Conservation (phyloP, 2,329 filamentous ascomycete species). For the Colletotrichum sp. region DNA sequence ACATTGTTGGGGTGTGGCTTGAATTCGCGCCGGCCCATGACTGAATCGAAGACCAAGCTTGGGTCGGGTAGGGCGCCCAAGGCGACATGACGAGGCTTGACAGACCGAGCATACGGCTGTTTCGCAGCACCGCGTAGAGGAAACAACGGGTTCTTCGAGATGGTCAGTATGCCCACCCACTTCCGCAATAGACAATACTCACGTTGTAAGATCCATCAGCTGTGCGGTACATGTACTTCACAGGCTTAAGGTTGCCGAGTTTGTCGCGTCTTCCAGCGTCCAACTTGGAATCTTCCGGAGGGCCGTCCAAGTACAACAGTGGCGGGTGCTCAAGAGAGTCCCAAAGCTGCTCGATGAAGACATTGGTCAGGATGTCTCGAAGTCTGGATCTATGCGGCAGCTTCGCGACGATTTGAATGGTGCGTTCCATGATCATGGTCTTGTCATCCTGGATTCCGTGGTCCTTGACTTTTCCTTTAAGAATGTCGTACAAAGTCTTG, state of each 20-base stretch:
- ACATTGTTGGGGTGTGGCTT: constrained; percentile 73
- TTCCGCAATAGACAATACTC: constrained; percentile 13
- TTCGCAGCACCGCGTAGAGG: constrained; percentile 72
- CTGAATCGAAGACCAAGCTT: constrained; percentile 62
- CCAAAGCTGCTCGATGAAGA: constrained; percentile 75
- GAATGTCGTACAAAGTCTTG: constrained; percentile 65
- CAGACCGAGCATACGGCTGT: constrained; percentile 70
- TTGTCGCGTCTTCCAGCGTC: neutral
- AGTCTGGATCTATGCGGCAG: constrained; percentile 67
- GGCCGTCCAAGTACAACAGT: constrained; percentile 64
- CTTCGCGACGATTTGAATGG: constrained; percentile 72
- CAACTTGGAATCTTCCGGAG: neutral
- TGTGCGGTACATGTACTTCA: constrained; percentile 66
- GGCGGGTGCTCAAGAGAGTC: constrained; percentile 75
- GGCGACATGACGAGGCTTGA: constrained; percentile 62
- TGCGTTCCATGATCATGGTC: constrained; percentile 77
- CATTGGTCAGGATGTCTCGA: constrained; percentile 67
- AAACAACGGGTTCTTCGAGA: constrained; percentile 62
- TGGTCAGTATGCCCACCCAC: neutral
- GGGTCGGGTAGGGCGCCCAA: constrained; percentile 73
- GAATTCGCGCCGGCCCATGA: constrained; percentile 60
- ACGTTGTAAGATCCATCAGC: constrained; percentile 75
- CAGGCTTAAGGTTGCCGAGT: neutral
- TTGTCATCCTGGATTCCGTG: constrained; percentile 73
- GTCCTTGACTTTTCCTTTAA: constrained; percentile 68